These are phyloP conservation scores for Trypanosoma mega DNA, from an alignment of 208 protist genomes.

Conservation along the genomic window DNA sequence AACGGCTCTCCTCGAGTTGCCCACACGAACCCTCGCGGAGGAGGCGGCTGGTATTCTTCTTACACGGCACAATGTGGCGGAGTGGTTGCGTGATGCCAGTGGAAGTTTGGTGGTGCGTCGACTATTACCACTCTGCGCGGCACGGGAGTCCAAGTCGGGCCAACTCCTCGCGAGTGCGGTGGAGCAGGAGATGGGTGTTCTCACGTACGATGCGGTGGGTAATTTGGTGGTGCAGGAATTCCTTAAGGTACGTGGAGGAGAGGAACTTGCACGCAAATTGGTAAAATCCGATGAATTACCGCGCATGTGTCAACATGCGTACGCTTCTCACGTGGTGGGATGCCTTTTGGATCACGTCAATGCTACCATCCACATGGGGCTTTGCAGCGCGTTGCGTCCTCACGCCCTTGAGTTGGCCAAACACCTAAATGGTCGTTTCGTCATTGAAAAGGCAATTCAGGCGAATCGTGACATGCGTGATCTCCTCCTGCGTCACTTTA, in stretches of 20 bases:
- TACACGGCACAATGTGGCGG: slow-evolving; percentile 41
- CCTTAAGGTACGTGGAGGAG: slow-evolving; percentile 53
- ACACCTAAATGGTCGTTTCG: slow-evolving; percentile 86
- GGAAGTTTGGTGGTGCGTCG: slow-evolving; percentile 76
- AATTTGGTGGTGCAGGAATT: slow-evolving; percentile 84
- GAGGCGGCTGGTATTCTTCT: slow-evolving; percentile 50
- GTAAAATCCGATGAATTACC: slow-evolving; percentile 60
- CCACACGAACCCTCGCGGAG: slow-evolving; percentile 39
- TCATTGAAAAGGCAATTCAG: slow-evolving; percentile 75
- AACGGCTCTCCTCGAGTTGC: slow-evolving; percentile 39
- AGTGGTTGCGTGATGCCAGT: slow-evolving; percentile 55
- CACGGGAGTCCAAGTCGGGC: slow-evolving; percentile 60
- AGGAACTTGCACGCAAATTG: slow-evolving; percentile 56
- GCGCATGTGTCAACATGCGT: slow-evolving; percentile 57
- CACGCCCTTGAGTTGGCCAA: slow-evolving; percentile 56
- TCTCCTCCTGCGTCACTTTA: slow-evolving; percentile 69
- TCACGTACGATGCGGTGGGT: slow-evolving; percentile 71
- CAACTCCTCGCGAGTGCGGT: slow-evolving; percentile 55
- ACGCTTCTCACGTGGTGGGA: slow-evolving; percentile 79
- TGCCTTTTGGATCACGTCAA: slow-evolving; percentile 72
- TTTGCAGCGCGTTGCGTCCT: slow-evolving; percentile 67
- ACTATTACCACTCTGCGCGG: slow-evolving; percentile 65
- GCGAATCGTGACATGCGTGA: slow-evolving; percentile 82
- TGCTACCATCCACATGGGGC: slow-evolving; percentile 53
- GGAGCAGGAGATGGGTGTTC: slow-evolving; percentile 45